Evolutionary conservation across 2,329 filamentous ascomycete genomes (phyloP).

Genomic region (Trichophyton benhamiae): DNA sequence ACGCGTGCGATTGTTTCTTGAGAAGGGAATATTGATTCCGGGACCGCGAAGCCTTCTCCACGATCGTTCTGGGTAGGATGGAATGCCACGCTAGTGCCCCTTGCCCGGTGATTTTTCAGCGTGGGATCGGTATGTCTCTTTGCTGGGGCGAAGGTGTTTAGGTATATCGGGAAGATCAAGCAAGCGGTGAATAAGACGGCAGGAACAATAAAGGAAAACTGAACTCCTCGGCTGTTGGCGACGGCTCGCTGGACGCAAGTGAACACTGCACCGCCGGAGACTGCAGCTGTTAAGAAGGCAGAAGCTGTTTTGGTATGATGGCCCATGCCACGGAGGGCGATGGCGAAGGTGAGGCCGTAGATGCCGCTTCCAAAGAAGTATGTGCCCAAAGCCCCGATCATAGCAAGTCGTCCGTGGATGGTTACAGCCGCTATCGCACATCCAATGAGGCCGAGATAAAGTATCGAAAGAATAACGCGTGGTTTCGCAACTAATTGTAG

Average conservation of each 20-base stretch:
- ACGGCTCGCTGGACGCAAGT: slow-evolving; percentile 44
- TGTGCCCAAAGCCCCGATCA: slow-evolving; percentile 40
- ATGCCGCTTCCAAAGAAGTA: slow-evolving; percentile 50
- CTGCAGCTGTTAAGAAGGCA: slow-evolving; percentile 42
- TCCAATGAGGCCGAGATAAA: slow-evolving; percentile 42
- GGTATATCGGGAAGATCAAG: slow-evolving; percentile 42
- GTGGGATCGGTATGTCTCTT: slow-evolving; percentile 40
- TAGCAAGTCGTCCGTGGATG: slow-evolving; percentile 32
- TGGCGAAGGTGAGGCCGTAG: slow-evolving; percentile 48
- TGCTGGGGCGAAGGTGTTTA: slow-evolving; percentile 38
- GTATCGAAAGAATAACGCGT: slow-evolving; percentile 44
- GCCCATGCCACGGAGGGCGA: slow-evolving; percentile 46
- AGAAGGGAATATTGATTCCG: background rate
- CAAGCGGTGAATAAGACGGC: slow-evolving; percentile 42
- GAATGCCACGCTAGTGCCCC: background rate
- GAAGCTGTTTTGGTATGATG: slow-evolving; percentile 46
- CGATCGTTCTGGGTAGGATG: background rate
- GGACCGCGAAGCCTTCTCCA: background rate
- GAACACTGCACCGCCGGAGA: slow-evolving; percentile 43
- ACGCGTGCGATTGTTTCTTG: background rate
- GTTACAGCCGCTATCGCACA: slow-evolving; percentile 43
- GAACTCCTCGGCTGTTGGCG: slow-evolving; percentile 26
- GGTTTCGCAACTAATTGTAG: slow-evolving; percentile 45
- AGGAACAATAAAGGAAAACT: slow-evolving; percentile 43
- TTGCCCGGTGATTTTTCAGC: background rate